Evolutionary conservation across 1,284 basidiomycete species (phyloP), one percentile per base, ranked within the genome.

Genomic region (Phlebopus sp.): DNA sequence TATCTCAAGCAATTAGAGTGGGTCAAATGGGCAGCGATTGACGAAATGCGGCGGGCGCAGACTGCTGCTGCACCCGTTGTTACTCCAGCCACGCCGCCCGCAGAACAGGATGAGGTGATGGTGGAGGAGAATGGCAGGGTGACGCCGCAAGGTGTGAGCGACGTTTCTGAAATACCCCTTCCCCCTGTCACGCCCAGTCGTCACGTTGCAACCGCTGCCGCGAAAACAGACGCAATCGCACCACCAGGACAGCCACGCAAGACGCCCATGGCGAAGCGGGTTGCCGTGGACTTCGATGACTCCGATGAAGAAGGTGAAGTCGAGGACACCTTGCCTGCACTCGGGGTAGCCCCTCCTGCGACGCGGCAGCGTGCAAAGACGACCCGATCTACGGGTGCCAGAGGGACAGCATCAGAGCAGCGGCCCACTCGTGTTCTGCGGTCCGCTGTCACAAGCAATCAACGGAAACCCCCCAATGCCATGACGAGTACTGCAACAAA

Each of bases 1-100:
- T 94, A 97, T 64, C 81, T 93, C 60, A 97, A 95, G 70, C 93
- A 97, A 65, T 73, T 95, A 53, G 91, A 93, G 65, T 97, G 92
- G 92, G 77, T 83, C 11, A 91, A 91, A 64, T 97, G 94, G 94
- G 86, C 92, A 5, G 90, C 90, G 3, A 74, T 82, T 35, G 93
- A 93, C 60, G 84, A 89, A 57, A 72, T 82, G 50, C 76, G 77
- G 57, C 58, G 66, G 38, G 76, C 72, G 52, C 81, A 82, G 54
- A 66, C 73, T 1, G 71, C 70, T 32, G 52, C 69, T 4, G 63
- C 73, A 15, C 69, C 76, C 9, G 62, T 88, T 29, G 75, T 86
- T 31, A 82, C 84, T 21, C 89, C 90, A n/a, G 85, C 84, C 1
- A 90, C 89, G 27, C 86, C 86, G n/a, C 84, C 88, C 3, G 80